phyloP scores from a whole-genome alignment of 768 basidiomycete species.

The Ramaria rubella region DNA sequence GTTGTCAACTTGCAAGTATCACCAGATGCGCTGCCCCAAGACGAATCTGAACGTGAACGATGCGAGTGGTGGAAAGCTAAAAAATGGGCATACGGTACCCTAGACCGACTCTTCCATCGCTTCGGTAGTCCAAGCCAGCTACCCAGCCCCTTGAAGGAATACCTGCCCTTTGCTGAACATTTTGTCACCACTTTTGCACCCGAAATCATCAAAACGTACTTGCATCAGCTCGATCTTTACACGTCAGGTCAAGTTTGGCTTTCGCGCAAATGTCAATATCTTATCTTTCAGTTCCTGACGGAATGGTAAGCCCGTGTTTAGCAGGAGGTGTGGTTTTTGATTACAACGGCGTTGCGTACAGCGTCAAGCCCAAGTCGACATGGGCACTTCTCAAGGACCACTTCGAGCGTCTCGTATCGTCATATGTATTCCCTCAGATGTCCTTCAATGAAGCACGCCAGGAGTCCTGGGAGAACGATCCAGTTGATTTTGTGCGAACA shows the following conservation, averaged over 20 bases:
- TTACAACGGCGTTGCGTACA: slow-evolving; percentile 27
- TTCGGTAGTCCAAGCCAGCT: slow-evolving; percentile 88
- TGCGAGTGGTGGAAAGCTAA: slow-evolving; percentile 89
- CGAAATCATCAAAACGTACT: slow-evolving; percentile 77
- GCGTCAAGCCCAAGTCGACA: slow-evolving; percentile 89
- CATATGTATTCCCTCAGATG: slow-evolving; percentile 81
- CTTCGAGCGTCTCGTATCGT: slow-evolving; percentile 66
- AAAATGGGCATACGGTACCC: slow-evolving; percentile 85
- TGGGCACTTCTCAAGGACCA: slow-evolving; percentile 86
- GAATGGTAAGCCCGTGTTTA: slow-evolving; percentile 58
- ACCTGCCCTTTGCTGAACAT: slow-evolving; percentile 65
- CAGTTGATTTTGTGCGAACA: slow-evolving; percentile 73
- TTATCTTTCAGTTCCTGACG: slow-evolving; percentile 78
- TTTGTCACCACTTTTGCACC: slow-evolving; percentile 77
- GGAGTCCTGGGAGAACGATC: slow-evolving; percentile 73
- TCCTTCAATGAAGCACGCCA: slow-evolving; percentile 65
- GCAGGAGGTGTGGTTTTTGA: background rate
- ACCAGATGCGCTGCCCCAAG: slow-evolving; percentile 54
- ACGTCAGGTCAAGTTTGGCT: slow-evolving; percentile 74
- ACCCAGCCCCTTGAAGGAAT: slow-evolving; percentile 66
- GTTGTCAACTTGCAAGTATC: slow-evolving; percentile 71
- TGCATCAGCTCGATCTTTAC: slow-evolving; percentile 62
- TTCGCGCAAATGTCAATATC: slow-evolving; percentile 76
- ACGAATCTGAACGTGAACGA: slow-evolving; percentile 69
- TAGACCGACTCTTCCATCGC: slow-evolving; percentile 77